Conservation (phyloP, 2,329 filamentous ascomycete species). For the Plectosphaerella plurivora region DNA sequence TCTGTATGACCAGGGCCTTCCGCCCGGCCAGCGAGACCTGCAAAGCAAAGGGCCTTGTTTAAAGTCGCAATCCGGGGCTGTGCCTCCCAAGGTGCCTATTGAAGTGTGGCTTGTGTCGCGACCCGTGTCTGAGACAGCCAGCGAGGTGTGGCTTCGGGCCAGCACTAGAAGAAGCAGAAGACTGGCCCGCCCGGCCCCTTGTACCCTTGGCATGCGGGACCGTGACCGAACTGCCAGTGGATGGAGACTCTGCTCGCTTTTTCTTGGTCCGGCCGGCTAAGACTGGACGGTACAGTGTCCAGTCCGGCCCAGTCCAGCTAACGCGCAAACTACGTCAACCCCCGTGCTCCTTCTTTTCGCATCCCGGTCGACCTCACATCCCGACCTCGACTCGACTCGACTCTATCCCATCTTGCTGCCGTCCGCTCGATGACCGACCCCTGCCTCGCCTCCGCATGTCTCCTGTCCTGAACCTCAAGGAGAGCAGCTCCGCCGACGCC, state of each 20-base stretch:
- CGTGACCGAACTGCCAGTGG: not conserved
- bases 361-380: not conserved
- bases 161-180: too few relatives aligned
- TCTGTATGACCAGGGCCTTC: too few relatives aligned
- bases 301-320: too few relatives aligned
- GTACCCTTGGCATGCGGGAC: slow-evolving; percentile 1
- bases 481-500: not conserved
- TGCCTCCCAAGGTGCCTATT: not conserved
- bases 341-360: not conserved
- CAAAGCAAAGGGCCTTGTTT: too few relatives aligned
- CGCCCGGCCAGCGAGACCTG: too few relatives aligned
- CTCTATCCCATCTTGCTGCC: not conserved
- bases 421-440: not conserved
- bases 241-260: not conserved
- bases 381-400: not conserved
- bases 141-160: too few relatives aligned
- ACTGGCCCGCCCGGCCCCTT: not conserved
- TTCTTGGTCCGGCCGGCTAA: not conserved
- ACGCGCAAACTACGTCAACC: slow-evolving; percentile 3
- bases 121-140: too few relatives aligned
- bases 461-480: not conserved
- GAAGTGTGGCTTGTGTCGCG: too few relatives aligned
- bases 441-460: slow-evolving; percentile 5
- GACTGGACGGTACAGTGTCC: too few relatives aligned
- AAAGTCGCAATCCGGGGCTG: not conserved